Evolutionary conservation across 2,329 filamentous ascomycete species (phyloP).

Genomic region (Grosmannia huntii): DNA sequence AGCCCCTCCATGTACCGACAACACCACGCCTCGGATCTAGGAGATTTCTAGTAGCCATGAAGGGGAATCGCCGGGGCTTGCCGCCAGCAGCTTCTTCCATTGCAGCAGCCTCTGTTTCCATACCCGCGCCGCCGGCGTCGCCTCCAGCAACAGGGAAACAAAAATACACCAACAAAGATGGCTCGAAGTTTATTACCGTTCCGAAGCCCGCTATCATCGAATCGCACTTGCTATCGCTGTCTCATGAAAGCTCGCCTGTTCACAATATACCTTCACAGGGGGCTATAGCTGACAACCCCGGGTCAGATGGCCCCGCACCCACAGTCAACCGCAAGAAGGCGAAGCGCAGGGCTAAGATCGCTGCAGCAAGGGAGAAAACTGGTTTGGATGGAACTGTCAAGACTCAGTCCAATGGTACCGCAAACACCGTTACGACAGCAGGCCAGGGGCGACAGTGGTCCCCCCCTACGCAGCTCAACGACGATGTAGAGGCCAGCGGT

Average conservation of each 20-base stretch:
- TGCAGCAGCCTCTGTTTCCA: background rate
- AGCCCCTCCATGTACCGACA: constrained; percentile 5
- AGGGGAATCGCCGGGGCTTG: constrained; percentile 20
- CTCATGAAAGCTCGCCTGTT: constrained; percentile 23
- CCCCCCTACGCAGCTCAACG: constrained; percentile 24
- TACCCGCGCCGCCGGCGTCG: constrained; percentile 27
- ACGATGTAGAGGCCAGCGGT: constrained; percentile 43
- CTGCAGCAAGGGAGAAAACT: constrained; percentile 48
- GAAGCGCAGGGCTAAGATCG: constrained; percentile 80
- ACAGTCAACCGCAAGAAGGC: constrained; percentile 85
- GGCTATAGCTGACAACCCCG: background rate
- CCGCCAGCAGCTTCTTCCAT: constrained; percentile 13
- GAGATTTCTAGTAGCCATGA: constrained; percentile 15
- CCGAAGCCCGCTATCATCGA: constrained; percentile 42
- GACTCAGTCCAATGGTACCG: constrained; percentile 27
- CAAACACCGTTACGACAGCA: constrained; percentile 19
- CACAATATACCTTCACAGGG: constrained; percentile 9
- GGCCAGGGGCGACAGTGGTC: background rate
- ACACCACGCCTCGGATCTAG: background rate
- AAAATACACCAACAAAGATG: constrained; percentile 56
- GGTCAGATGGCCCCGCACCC: constrained; percentile 7
- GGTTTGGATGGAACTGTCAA: constrained; percentile 29
- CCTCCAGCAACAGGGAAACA: constrained; percentile 39
- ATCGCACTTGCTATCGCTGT: constrained; percentile 39
- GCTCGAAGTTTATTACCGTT: constrained; percentile 55